Conservation (phyloP, 306 rosid genomes). For the Senna tora region DNA sequence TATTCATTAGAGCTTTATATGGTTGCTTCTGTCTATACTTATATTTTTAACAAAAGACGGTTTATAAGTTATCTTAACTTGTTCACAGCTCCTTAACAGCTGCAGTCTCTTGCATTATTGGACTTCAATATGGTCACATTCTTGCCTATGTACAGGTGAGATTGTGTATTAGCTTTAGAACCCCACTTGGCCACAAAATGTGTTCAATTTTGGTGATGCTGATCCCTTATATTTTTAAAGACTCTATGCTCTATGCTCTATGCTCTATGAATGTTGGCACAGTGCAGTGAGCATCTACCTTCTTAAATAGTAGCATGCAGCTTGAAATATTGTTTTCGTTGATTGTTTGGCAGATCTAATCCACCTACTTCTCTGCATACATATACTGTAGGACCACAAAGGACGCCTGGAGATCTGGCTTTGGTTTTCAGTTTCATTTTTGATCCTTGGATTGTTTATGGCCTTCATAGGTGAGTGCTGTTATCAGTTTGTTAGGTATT, state of each 20-base stretch:
- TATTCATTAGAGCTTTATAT: neutral
- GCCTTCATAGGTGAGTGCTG: conserved; percentile 54
- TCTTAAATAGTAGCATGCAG: neutral
- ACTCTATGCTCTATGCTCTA: neutral
- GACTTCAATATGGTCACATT: conserved; percentile 93
- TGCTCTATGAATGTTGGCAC: conserved; percentile 1
- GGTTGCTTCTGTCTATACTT: neutral
- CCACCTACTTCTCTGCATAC: conserved; percentile 9
- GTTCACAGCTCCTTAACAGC: conserved; percentile 79
- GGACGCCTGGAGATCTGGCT: conserved; percentile 65
- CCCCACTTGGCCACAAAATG: conserved; percentile 5
- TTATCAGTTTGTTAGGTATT: conserved; percentile 13
- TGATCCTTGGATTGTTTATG: conserved; percentile 61
- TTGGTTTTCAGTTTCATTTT: conserved; percentile 52
- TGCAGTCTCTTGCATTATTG: conserved; percentile 87
- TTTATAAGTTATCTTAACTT: conserved; percentile 36
- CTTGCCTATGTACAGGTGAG: conserved; percentile 79
- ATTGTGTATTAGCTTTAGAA: conserved; percentile 29
- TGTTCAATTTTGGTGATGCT: conserved; percentile 9
- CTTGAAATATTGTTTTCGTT: neutral
- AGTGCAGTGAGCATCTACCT: conserved; percentile 13
- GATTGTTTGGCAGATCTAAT: conserved; percentile 27
- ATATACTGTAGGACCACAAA: conserved; percentile 74
- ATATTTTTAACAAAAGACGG: neutral
- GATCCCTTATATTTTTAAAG: neutral